These are phyloP conservation scores for Achaetomiella virescens DNA, from an alignment of 495 filamentous ascomycete species.

Conservation along the genomic window DNA sequence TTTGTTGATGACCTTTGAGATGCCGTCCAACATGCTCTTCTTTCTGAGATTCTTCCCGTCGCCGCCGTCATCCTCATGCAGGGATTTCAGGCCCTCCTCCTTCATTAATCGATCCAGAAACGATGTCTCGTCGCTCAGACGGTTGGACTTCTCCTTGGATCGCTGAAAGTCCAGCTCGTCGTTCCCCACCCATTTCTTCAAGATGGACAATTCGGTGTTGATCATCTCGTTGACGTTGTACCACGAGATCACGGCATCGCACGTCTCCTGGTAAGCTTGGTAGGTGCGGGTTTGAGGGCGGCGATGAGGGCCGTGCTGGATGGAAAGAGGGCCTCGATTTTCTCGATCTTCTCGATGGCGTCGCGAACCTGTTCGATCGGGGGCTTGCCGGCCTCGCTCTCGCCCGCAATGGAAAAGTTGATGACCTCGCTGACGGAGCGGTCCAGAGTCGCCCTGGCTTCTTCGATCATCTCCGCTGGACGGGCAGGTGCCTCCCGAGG, in stretches of 20 bases:
- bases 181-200: constrained; percentile 95
- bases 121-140: constrained; percentile 78
- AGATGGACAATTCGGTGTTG: constrained; percentile 82
- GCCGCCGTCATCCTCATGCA: constrained; percentile 63
- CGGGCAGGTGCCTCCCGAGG: constrained; percentile 74
- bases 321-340: constrained; percentile 76
- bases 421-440: constrained; percentile 77
- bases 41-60: constrained; percentile 36
- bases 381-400: constrained; percentile 82
- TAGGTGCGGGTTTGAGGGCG: constrained; percentile 68
- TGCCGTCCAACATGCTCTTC: constrained; percentile 78
- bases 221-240: constrained; percentile 97
- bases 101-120: constrained; percentile 98
- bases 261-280: constrained; percentile 66
- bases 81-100: constrained; percentile 86
- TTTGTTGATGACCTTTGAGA: constrained; percentile 80
- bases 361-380: constrained; percentile 83
- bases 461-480: constrained; percentile 82
- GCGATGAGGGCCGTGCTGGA: constrained; percentile 64
- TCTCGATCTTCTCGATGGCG: constrained; percentile 80
- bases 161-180: constrained; percentile 87
- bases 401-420: constrained; percentile 87
- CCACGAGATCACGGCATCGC: constrained; percentile 87
- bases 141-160: constrained; percentile 48
- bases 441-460: constrained; percentile 62